Base-by-base conservation (phyloP, 2,329 filamentous ascomycete genomes). In the Colletotrichum falcatum region DNA sequence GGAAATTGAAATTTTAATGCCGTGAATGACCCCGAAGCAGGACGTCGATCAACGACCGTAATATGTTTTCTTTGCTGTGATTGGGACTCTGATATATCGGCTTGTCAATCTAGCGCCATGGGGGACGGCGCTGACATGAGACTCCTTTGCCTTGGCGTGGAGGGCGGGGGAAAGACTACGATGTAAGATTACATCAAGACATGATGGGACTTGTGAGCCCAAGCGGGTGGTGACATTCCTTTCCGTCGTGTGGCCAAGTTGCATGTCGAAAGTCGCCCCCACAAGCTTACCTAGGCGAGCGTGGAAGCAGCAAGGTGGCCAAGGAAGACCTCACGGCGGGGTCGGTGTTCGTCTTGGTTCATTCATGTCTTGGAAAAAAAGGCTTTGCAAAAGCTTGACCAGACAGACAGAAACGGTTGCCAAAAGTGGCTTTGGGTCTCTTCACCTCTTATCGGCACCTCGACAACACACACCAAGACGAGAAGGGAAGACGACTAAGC, bases 331-430 rank as follows among this genome's bases (percentile, higher is more conserved):
- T 58, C 67, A 67, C 23, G 39, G 58, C 30, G 64, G 64, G 64
- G 51, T 53, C 49, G 12, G 30, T 18, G 46, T 9, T 28, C n/a
- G 11, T 11, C 44, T 20, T 61, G 44, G 44, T 37, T 54, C 46
- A 8, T 37, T 54, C 46, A 8, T 42, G 4, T 70, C 67, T 67
- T 62, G 67, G 64, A 62, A 67, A 67, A 62, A 67, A 67, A 67
- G 46, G 28, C 58, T 62, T 62, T 66, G 59, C 65, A 59, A 70
- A 71, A 70, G 69, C 69, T 71, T 70, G 65, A 60, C 20, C 44
- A 42, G 26, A 65, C 60, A n/a, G n/a, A n/a, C n/a, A n/a, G n/a
- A n/a, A n/a, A n/a, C n/a, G 2, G 20, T 46, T 61, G 37, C 58
- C 48, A 44, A 69, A 26, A 2, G 28, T 18, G n/a, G n/a, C 26